Evolutionary conservation across 2,329 filamentous ascomycete genomes (phyloP).

Genomic region (Nemania sp.): DNA sequence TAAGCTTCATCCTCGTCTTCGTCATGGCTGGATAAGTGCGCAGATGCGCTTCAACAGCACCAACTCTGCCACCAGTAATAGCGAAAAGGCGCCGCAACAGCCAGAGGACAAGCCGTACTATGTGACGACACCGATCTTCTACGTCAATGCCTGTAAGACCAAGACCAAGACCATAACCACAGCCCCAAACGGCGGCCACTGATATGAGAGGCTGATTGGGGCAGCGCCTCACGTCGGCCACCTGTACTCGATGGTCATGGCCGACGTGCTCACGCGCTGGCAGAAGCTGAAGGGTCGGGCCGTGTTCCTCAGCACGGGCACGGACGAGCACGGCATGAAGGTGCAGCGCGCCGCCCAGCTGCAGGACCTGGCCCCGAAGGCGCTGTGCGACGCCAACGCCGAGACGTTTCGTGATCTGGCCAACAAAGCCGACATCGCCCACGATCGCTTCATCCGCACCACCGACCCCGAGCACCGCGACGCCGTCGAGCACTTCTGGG

Average conservation of each 20-base stretch:
- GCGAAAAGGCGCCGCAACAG: conserved; percentile 6
- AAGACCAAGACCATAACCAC: too few species aligned
- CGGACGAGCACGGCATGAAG: conserved; percentile 98
- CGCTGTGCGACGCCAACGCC: conserved; percentile 87
- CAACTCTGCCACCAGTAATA: neutral
- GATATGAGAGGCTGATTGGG: conserved; percentile 26
- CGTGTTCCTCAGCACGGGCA: conserved; percentile 83
- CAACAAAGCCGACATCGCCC: conserved; percentile 66
- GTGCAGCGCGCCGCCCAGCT: conserved; percentile 82
- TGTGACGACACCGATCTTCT: conserved; percentile 96
- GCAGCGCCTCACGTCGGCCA: conserved; percentile 91
- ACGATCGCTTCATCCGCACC: conserved; percentile 91
- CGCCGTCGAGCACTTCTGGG: conserved; percentile 89
- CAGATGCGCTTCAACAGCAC: conserved; percentile 6
- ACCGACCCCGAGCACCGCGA: conserved; percentile 81
- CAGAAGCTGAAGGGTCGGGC: conserved; percentile 71
- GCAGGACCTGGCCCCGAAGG: conserved; percentile 71
- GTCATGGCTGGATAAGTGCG: too few species aligned
- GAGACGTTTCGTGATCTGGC: conserved; percentile 79
- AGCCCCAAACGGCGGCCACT: neutral
- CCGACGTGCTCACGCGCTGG: conserved; percentile 93
- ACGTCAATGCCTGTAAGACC: conserved; percentile 87
- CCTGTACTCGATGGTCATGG: conserved; percentile 87
- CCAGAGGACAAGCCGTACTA: conserved; percentile 76
- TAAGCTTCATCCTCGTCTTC: too few species aligned